Percentiles rank a stretch among this genome's conserved stretches.
Conservation (phyloP, 805 yeast genomes). For the Kuraishia hungarica region DNA sequence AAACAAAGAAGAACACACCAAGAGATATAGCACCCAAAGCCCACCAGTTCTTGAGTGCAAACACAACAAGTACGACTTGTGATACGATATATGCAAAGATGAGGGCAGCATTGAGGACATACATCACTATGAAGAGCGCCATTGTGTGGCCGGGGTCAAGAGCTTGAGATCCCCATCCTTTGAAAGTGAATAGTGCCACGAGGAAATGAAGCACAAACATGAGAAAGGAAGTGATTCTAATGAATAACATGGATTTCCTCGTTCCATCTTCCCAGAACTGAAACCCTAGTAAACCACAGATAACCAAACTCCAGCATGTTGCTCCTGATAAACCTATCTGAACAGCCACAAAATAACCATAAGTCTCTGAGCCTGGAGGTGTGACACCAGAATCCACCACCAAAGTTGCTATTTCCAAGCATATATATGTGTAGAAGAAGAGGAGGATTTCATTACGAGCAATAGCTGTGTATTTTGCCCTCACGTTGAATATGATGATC, state of each 20-base stretch:
- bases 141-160: slow-evolving; percentile 45
- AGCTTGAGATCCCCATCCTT: slow-evolving; percentile 40
- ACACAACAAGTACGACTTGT: slow-evolving; percentile 59
- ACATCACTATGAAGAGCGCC: slow-evolving; percentile 64
- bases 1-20: slow-evolving; percentile 63
- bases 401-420: slow-evolving; percentile 54
- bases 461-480: slow-evolving; percentile 88
- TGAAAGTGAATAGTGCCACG: slow-evolving; percentile 64
- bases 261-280: slow-evolving; percentile 97
- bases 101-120: slow-evolving; percentile 62
- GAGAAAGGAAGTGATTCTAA: slow-evolving; percentile 40
- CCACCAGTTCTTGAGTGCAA: slow-evolving; percentile 75
- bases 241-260: slow-evolving; percentile 43
- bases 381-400: slow-evolving; percentile 89
- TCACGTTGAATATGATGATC: slow-evolving; percentile 67
- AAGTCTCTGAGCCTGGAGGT: slow-evolving; percentile 73
- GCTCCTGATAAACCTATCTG: slow-evolving; percentile 73
- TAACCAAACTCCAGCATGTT: slow-evolving; percentile 58
- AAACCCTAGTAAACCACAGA: slow-evolving; percentile 75
- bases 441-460: slow-evolving; percentile 82
- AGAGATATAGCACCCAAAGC: slow-evolving; percentile 77
- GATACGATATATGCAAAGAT: slow-evolving; percentile 54
- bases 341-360: slow-evolving; percentile 74
- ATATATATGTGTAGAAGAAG: slow-evolving; percentile 53
- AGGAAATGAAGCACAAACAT: slow-evolving; percentile 64